Percentiles rank a stretch among this genome's conserved stretches.
phyloP scores from a whole-genome alignment of 2,329 filamentous ascomycete genomes.

The Lecanicillium sp. region DNA sequence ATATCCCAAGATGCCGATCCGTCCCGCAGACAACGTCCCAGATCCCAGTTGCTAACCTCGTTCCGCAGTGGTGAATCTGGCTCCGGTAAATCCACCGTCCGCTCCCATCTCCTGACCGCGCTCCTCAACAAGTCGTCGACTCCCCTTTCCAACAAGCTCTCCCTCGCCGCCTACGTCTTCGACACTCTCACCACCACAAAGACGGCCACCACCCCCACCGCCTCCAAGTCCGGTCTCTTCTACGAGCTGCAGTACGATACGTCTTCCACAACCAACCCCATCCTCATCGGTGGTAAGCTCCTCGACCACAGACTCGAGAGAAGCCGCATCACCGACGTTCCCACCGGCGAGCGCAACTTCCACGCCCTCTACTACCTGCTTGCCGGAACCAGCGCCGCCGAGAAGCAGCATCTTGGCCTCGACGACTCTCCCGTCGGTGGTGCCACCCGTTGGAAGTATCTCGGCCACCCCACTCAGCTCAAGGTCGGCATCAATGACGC shows the following conservation, averaged over 20 bases:
- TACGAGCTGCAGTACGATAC: conserved; percentile 97
- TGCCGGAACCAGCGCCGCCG: conserved; percentile 81
- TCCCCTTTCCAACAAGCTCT: conserved; percentile 86
- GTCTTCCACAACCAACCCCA: conserved; percentile 72
- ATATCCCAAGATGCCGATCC: not conserved
- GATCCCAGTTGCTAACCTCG: conserved; percentile 20
- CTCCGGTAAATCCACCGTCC: conserved; percentile 90
- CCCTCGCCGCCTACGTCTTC: conserved; percentile 90
- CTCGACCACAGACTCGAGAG: conserved; percentile 89
- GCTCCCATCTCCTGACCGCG: conserved; percentile 79
- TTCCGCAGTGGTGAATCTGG: conserved; percentile 79
- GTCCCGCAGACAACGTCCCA: not conserved
- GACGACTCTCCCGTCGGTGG: conserved; percentile 45
- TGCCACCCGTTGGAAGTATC: conserved; percentile 87
- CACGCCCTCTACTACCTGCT: conserved; percentile 94
- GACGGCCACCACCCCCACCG: conserved; percentile 88
- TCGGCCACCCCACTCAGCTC: conserved; percentile 92
- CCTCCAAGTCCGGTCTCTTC: conserved; percentile 91
- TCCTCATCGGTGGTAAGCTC: conserved; percentile 88
- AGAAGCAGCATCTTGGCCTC: conserved; percentile 76
- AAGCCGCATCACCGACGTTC: conserved; percentile 84
- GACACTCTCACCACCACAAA: conserved; percentile 96
- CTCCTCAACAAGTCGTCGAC: conserved; percentile 87
- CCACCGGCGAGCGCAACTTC: conserved; percentile 93
- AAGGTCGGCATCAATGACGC: conserved; percentile 96